Evolutionary conservation across 768 basidiomycete species (phyloP).

Genomic region (Terana coerulea): DNA sequence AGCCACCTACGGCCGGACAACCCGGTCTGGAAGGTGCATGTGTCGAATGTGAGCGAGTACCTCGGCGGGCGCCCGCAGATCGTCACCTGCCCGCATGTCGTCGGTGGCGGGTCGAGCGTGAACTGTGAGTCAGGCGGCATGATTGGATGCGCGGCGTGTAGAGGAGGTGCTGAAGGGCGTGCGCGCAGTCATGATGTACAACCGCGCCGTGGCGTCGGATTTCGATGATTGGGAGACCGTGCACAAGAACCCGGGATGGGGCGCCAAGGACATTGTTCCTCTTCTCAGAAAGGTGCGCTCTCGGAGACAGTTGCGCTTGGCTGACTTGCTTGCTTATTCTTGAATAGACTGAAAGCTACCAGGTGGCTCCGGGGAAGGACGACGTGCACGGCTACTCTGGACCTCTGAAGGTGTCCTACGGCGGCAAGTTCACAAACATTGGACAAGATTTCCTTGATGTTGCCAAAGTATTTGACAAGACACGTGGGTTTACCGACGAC

Average conservation of each 20-base stretch:
- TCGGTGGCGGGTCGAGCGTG: slow-evolving; percentile 60
- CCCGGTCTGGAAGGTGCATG: slow-evolving; percentile 41
- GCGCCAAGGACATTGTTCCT: slow-evolving; percentile 54
- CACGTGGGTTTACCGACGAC: slow-evolving; percentile 16
- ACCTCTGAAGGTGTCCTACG: slow-evolving; percentile 37
- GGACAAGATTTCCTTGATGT: slow-evolving; percentile 26
- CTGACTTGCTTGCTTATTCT: slow-evolving; percentile 20
- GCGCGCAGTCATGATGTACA: slow-evolving; percentile 43
- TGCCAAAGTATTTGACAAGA: slow-evolving; percentile 20
- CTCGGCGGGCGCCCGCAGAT: slow-evolving; percentile 40
- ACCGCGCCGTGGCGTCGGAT: slow-evolving; percentile 58
- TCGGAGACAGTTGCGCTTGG: neutral
- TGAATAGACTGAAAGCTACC: slow-evolving; percentile 36
- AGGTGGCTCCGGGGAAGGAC: slow-evolving; percentile 23
- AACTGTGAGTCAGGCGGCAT: slow-evolving; percentile 47
- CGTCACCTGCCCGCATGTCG: slow-evolving; percentile 40
- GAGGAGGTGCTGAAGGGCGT: neutral
- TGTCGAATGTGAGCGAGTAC: slow-evolving; percentile 34
- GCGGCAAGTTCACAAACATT: slow-evolving; percentile 20
- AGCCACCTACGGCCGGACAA: slow-evolving; percentile 34
- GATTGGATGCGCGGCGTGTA: slow-evolving; percentile 18
- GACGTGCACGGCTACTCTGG: slow-evolving; percentile 43
- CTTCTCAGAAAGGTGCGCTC: slow-evolving; percentile 49
- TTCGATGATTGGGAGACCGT: slow-evolving; percentile 59
- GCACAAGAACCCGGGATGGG: slow-evolving; percentile 58